A percentile compares a stretch with the other conserved stretches of the same genome.
Conservation (phyloP, 148 eudicot species). For the Suaeda aralocaspica region DNA sequence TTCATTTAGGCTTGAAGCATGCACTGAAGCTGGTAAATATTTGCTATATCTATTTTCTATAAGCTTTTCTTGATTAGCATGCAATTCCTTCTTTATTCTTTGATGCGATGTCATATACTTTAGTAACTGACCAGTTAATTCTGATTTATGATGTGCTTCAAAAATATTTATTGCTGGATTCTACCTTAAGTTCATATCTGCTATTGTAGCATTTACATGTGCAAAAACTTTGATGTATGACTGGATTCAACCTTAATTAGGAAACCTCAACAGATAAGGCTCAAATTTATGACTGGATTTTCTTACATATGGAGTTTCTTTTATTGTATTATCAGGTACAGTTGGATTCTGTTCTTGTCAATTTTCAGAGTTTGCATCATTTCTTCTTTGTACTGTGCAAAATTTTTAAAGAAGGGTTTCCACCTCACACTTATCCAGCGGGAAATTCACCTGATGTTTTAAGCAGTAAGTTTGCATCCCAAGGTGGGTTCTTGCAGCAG, state of each 20-base stretch:
- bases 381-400: constrained; percentile 89
- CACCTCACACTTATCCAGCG: constrained; percentile 23
- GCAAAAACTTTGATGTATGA: neutral
- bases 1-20: constrained; percentile 64
- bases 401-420: constrained; percentile 66
- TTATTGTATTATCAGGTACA: constrained; percentile 49
- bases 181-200: neutral
- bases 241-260: too few relatives aligned
- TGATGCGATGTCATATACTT: neutral
- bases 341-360: constrained; percentile 57
- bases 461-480: constrained; percentile 48
- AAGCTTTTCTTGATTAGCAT: neutral
- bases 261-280: neutral
- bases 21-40: constrained; percentile 70
- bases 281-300: constrained; percentile 14
- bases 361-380: constrained; percentile 78
- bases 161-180: neutral
- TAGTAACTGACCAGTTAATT: neutral
- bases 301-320: constrained; percentile 3
- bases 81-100: neutral
- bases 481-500: constrained; percentile 86
- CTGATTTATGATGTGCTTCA: neutral
- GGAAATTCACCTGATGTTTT: constrained; percentile 39
- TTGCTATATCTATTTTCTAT: constrained; percentile 7
- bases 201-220: neutral